Percentiles rank a stretch among this genome's conserved stretches.
Evolutionary conservation across 106 monocot genomes (phyloP).

Genomic region (Acorus calamus): DNA sequence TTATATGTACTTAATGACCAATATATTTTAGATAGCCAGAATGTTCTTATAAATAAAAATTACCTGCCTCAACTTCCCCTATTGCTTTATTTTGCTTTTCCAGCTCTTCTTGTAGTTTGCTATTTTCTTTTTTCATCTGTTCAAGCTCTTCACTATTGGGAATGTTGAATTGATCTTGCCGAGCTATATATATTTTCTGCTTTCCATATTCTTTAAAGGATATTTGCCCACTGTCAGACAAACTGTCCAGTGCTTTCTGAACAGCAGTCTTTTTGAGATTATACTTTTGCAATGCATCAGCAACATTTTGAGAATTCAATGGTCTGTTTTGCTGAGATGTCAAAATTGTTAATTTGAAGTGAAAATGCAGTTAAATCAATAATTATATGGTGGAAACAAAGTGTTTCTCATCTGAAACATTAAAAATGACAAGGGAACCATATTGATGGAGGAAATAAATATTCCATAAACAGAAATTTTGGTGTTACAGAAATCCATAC

Average conservation of each 20-base stretch:
- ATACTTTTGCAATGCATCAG: conserved; percentile 91
- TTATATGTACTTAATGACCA: no score
- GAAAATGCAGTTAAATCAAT: no score
- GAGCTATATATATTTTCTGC: conserved; percentile 85
- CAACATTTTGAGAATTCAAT: conserved; percentile 84
- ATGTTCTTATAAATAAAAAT: not conserved
- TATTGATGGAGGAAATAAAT: no score
- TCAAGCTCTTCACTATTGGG: conserved; percentile 79
- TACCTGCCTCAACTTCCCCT: conserved; percentile 73
- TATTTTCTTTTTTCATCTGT: conserved; percentile 78
- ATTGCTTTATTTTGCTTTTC: conserved; percentile 51
- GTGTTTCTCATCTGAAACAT: no score
- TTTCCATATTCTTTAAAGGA: conserved; percentile 97
- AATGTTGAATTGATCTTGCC: conserved; percentile 91
- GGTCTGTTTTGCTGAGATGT: conserved; percentile 82
- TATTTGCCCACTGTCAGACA: conserved; percentile 71
- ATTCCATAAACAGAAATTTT: no score
- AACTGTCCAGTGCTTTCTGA: conserved; percentile 75
- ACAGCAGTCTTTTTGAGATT: conserved; percentile 88
- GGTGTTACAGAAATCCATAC: no score
- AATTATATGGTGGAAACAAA: no score
- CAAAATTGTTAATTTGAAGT: no score
- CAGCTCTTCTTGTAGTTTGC: conserved; percentile 62
- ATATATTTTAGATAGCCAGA: no score
- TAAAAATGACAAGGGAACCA: no score